Evolutionary conservation across 805 yeast species (phyloP).

Genomic region (Pichia cephalocereana): DNA sequence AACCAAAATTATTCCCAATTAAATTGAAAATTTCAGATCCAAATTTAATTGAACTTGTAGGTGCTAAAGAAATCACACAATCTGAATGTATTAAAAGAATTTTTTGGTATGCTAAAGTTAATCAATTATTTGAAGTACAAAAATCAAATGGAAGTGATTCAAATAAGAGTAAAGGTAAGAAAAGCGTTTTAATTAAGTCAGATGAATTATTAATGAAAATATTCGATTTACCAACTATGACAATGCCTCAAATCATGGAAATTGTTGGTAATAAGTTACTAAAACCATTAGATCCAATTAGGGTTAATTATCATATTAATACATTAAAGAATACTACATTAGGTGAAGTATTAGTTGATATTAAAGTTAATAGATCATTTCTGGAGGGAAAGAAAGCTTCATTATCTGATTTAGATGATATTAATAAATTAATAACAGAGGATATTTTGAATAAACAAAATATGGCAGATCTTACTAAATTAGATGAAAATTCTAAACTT

Average conservation of each 20-base stretch:
- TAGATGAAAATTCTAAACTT: conserved; percentile 31
- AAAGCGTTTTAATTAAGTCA: conserved; percentile 24
- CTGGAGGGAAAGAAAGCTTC: conserved; percentile 27
- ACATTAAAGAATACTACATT: conserved; percentile 71
- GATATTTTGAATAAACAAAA: conserved; percentile 34
- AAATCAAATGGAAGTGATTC: conserved; percentile 7
- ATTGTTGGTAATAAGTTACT: conserved; percentile 57
- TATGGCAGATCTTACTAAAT: conserved; percentile 28
- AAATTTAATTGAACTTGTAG: conserved; percentile 57
- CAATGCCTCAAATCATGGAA: conserved; percentile 67
- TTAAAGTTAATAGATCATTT: conserved; percentile 42
- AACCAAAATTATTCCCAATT: conserved; percentile 69
- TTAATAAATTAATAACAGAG: conserved; percentile 35
- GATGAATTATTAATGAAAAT: conserved; percentile 40
- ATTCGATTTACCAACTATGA: conserved; percentile 43
- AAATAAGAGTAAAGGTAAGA: conserved; percentile 9
- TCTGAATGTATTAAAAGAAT: conserved; percentile 56
- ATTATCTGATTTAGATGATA: conserved; percentile 29
- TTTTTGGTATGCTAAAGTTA: conserved; percentile 28
- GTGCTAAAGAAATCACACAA: conserved; percentile 70
- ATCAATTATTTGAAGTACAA: conserved; percentile 28
- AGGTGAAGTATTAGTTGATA: conserved; percentile 74
- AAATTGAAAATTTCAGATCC: conserved; percentile 55
- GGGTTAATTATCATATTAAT: conserved; percentile 62
- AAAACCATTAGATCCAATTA: conserved; percentile 72